Conservation (phyloP, 164 flowering plant species). For the Annona cherimola region DNA sequence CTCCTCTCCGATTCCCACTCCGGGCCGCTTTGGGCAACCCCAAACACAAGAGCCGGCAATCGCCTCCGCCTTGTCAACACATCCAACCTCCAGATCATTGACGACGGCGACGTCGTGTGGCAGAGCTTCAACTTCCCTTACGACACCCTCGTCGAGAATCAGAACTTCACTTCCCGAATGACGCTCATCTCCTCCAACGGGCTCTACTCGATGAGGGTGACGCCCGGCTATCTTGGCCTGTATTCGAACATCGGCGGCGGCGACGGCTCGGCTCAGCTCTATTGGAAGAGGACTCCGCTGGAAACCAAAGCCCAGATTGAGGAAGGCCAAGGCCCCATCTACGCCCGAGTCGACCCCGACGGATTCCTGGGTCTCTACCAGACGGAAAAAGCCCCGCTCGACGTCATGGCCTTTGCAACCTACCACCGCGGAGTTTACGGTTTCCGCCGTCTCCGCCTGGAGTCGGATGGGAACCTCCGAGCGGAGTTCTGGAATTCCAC, state of each 20-base stretch:
- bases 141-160: conserved; percentile 68
- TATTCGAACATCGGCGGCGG: conserved; percentile 36
- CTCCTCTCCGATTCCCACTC: conserved; percentile 39
- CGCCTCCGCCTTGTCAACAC: conserved; percentile 41
- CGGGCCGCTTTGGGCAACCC: conserved; percentile 59
- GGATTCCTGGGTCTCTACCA: conserved; percentile 90
- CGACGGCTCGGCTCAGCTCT: conserved; percentile 31
- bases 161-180: conserved; percentile 66
- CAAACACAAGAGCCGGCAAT: conserved; percentile 27
- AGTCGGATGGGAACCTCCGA: conserved; percentile 77
- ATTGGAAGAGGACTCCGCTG: conserved; percentile 57
- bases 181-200: conserved; percentile 53
- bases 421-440: conserved; percentile 50
- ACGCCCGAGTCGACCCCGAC: conserved; percentile 41
- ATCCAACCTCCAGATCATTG: conserved; percentile 53
- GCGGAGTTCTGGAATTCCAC: conserved; percentile 70
- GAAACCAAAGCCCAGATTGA: conserved; percentile 60
- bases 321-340: conserved; percentile 51
- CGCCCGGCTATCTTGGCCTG: conserved; percentile 46
- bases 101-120: conserved; percentile 37
- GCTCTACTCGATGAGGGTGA: conserved; percentile 55
- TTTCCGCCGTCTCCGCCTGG: conserved; percentile 49
- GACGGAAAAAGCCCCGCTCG: conserved; percentile 42
- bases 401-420: conserved; percentile 59
- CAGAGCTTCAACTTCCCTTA: conserved; percentile 75